Evolutionary conservation across 352 stramenopile species (phyloP), one percentile per base, ranked within the genome.

Genomic region (Saprolegnia diclina): DNA sequence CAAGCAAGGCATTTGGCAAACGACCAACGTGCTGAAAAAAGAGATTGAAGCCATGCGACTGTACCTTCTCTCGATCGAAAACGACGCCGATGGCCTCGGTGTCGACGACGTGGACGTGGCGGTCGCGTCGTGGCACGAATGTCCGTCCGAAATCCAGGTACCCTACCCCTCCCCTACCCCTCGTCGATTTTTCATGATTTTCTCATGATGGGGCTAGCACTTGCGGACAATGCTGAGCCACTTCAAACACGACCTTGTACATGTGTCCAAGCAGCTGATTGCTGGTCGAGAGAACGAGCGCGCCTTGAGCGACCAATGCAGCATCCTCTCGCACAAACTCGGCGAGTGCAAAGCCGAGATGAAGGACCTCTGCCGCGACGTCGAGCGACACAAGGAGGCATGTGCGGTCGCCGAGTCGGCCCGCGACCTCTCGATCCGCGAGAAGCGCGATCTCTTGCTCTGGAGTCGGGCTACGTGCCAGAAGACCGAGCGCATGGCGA

Each of bases 401-500:
- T 68, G 78, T 24, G 66, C 71, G 24, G 21, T 91, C 7, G 72
- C 74, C 18, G 81, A 91, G 59, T 76, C 89, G 45, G 79, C 81
- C 1, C 78, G 80, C 9, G 83, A 89, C n/a, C 88, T 91, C 29
- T 67, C 74, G n/a, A 71, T 46, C 5, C 73, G 82, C 16, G 83
- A 91, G 64, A 89, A 89, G 65, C 68, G 73, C 16, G 80, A 89
- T 37, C 67, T 89, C 13, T 67, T 91, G 22, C 73, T 81, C 53
- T 89, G 83, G 83, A 84, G 80, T 48, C 77, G 88, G 52, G 67
- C 85, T 38, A 76, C 76, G 16, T 88, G 80, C 53, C 75, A 77
- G 55, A 82, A 83, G 71, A 83, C 67, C 52, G 81, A 89, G 45
- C 57, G 32, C 29, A 61, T 87, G 24, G 74, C 82, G 32, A 37